Evolutionary conservation across 768 basidiomycete genomes (phyloP), one percentile per base, ranked within the genome.

Genomic region (Tephrocybe sp.): DNA sequence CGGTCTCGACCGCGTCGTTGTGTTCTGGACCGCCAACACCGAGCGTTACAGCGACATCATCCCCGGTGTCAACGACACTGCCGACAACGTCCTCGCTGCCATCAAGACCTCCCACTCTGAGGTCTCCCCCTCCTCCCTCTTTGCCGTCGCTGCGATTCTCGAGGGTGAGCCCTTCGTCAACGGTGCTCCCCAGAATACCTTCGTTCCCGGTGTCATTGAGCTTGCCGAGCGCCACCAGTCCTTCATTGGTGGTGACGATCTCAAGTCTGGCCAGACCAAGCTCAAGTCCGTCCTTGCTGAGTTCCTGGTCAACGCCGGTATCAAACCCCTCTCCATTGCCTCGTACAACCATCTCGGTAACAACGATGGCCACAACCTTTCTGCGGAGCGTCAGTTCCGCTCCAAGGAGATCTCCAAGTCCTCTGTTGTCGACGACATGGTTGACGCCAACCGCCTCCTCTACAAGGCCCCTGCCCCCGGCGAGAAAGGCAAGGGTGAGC

Each of bases 1-100:
- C 65, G 75, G 70, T 16, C 83, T 98, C 39, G 95, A 95, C 67
- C 88, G 88, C 50, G 83, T 92, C 53, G 70, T 99, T 60, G 87
- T 98, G 54, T 95, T 98, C 77, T 98, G 96, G 96, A 98, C 96
- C 13, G 94, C 92, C 59, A 98, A 99, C 75, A 99, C 96, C 15
- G 97, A 98, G 77, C 89, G 96, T 51, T 99, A 94, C 82, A 86
- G 89, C 59, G 92, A 93, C 55, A 85, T 99, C 69, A 86, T 98
- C 66, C 79, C 89, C 11, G 97, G 96, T 35, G 83, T 98, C 51
- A 98, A 98, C 69, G 95, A 99, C 66, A 95, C 93, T 12, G 87
- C 92, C 2, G 88, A 89, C 59, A 89, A 87, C 64, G 69, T 99
- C 44, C 83, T 99, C 58, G 71, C 74, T 31, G 75, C 94, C 9